phyloP scores from a whole-genome alignment of 164 flowering plant species.

The Annona cherimola region DNA sequence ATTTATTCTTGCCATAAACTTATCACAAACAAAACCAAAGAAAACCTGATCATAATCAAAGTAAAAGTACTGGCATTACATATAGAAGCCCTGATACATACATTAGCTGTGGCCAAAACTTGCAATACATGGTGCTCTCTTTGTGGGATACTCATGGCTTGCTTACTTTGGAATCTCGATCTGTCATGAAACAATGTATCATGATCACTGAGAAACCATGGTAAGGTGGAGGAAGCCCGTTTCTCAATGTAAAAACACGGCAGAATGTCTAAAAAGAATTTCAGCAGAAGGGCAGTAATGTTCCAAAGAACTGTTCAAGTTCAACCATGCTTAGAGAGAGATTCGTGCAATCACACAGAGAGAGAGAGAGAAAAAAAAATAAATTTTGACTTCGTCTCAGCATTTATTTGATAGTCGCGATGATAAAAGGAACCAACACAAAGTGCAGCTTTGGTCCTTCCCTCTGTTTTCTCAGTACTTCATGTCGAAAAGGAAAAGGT shows the following conservation, averaged over 20 bases:
- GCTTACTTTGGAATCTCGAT: background rate
- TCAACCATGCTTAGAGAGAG: too few species aligned
- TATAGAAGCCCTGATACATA: conserved; percentile 6
- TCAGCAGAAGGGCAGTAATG: background rate
- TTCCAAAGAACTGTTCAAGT: background rate
- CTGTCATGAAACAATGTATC: background rate
- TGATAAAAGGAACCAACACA: too few species aligned
- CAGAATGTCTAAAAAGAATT: background rate
- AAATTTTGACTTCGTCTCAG: too few species aligned
- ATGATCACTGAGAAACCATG: background rate
- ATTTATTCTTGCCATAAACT: background rate
- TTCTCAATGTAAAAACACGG: too few species aligned
- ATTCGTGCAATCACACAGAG: too few species aligned
- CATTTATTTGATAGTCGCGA: too few species aligned
- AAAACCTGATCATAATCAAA: conserved; percentile 6
- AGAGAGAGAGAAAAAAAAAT: too few species aligned
- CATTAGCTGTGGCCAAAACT: conserved; percentile 3
- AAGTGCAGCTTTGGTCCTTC: too few species aligned
- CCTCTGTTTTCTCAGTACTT: too few species aligned
- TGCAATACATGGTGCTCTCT: background rate
- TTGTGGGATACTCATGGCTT: background rate
- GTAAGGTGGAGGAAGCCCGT: background rate
- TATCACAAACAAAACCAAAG: background rate
- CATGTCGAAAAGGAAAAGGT: too few species aligned
- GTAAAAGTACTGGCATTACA: conserved; percentile 2